phyloP scores from a whole-genome alignment of 2,329 filamentous ascomycete species.

The Aspergillus chevalieri region DNA sequence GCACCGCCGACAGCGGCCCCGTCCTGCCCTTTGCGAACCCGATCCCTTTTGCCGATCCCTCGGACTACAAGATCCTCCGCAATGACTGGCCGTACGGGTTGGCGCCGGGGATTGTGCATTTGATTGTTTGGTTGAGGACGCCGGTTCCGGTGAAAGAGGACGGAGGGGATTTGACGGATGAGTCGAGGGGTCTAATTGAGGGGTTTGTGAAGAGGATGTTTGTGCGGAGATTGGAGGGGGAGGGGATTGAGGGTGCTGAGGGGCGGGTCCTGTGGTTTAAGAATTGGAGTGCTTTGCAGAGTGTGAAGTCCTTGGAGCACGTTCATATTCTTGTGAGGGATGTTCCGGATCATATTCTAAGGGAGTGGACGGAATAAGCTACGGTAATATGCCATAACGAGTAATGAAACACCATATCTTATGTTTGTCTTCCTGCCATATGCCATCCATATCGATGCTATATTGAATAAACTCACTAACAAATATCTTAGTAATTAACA shows the following conservation, averaged over 20 bases:
- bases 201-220: conserved; percentile 48
- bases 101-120: conserved; percentile 48
- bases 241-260: conserved; percentile 26
- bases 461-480: too few species aligned
- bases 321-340: conserved; percentile 50
- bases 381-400: too few species aligned
- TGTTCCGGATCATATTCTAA: conserved; percentile 40
- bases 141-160: conserved; percentile 42
- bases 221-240: conserved; percentile 35
- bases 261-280: conserved; percentile 59
- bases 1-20: conserved; percentile 22
- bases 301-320: conserved; percentile 54
- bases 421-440: too few species aligned
- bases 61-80: conserved; percentile 51
- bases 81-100: conserved; percentile 63
- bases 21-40: conserved; percentile 41
- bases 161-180: conserved; percentile 47
- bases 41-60: conserved; percentile 48
- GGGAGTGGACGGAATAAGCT: conserved; percentile 39
- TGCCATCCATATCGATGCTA: too few species aligned
- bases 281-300: conserved; percentile 57
- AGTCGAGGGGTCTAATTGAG: conserved; percentile 44
- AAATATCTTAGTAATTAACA: too few species aligned
- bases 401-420: too few species aligned
- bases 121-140: conserved; percentile 54